phyloP scores from a whole-genome alignment of 257 asterid genomes.

The Jacaranda copaia region DNA sequence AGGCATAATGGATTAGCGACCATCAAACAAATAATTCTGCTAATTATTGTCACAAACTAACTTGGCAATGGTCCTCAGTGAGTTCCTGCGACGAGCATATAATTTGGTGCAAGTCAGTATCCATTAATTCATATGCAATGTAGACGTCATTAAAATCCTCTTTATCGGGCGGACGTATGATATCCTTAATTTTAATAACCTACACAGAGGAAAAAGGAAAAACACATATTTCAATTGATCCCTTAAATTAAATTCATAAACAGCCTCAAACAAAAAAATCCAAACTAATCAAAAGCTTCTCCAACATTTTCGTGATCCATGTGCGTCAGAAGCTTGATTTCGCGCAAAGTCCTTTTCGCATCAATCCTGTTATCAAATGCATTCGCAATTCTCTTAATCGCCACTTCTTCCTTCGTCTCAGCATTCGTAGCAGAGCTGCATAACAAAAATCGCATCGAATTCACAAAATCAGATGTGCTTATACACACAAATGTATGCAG shows the following conservation, averaged over 20 bases:
- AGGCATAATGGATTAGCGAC: neutral
- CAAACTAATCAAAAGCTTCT: constrained; percentile 24
- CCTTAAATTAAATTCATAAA: neutral
- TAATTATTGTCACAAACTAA: constrained; percentile 38
- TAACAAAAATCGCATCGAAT: constrained; percentile 32
- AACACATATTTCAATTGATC: neutral
- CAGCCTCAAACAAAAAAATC: neutral
- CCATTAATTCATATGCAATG: constrained; percentile 84
- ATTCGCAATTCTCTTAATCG: constrained; percentile 87
- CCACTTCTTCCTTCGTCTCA: constrained; percentile 80
- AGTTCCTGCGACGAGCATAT: constrained; percentile 79
- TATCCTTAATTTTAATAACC: constrained; percentile 84
- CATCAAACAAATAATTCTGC: constrained; percentile 12
- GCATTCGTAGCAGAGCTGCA: constrained; percentile 72
- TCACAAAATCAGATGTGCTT: constrained; percentile 20
- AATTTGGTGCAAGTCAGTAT: constrained; percentile 91
- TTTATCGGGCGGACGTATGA: constrained; percentile 70
- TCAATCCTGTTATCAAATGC: constrained; percentile 91
- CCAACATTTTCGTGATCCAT: constrained; percentile 93
- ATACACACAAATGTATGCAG: neutral
- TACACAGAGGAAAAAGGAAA: constrained; percentile 25
- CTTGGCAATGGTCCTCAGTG: constrained; percentile 92
- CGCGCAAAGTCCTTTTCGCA: constrained; percentile 86
- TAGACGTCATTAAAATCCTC: constrained; percentile 78
- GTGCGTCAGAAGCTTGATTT: constrained; percentile 87